Conservation (phyloP, 768 basidiomycete genomes). For the Termitomyces sp. region DNA sequence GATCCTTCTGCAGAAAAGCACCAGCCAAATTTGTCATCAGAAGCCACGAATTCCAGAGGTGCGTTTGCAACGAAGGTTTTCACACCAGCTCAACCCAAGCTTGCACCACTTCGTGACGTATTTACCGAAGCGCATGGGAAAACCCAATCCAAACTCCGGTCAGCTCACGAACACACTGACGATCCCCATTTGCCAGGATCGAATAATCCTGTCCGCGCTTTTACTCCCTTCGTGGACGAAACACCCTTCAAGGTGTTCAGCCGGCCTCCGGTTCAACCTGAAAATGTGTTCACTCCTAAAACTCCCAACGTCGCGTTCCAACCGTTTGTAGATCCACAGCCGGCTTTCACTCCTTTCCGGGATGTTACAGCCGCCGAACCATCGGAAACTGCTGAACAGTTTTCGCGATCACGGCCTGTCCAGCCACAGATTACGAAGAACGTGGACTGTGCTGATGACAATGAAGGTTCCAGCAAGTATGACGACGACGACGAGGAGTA, state of each 20-base stretch:
- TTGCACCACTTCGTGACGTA: slow-evolving; percentile 36
- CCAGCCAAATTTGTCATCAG: slow-evolving; percentile 20
- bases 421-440: slow-evolving; percentile 17
- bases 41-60: slow-evolving; percentile 29
- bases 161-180: slow-evolving; percentile 36
- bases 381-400: background rate
- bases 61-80: slow-evolving; percentile 57
- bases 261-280: slow-evolving; percentile 52
- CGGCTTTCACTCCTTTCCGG: slow-evolving; percentile 36
- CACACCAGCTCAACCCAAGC: slow-evolving; percentile 47
- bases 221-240: slow-evolving; percentile 35
- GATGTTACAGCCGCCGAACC: slow-evolving; percentile 25
- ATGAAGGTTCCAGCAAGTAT: slow-evolving; percentile 23
- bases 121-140: slow-evolving; percentile 41
- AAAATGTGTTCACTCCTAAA: slow-evolving; percentile 44
- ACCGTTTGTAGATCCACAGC: slow-evolving; percentile 29
- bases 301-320: slow-evolving; percentile 29
- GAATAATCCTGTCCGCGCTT: slow-evolving; percentile 20
- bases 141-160: slow-evolving; percentile 29
- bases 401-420: slow-evolving; percentile 4
- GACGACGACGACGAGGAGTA: slow-evolving; percentile 24
- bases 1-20: slow-evolving; percentile 21
- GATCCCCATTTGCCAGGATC: slow-evolving; percentile 19
- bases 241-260: slow-evolving; percentile 68
- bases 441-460: slow-evolving; percentile 24